A percentile compares a stretch with the other conserved stretches of the same genome.
phyloP scores from a whole-genome alignment of 2,329 filamentous ascomycete genomes.

The Fusarium fracticaudum region DNA sequence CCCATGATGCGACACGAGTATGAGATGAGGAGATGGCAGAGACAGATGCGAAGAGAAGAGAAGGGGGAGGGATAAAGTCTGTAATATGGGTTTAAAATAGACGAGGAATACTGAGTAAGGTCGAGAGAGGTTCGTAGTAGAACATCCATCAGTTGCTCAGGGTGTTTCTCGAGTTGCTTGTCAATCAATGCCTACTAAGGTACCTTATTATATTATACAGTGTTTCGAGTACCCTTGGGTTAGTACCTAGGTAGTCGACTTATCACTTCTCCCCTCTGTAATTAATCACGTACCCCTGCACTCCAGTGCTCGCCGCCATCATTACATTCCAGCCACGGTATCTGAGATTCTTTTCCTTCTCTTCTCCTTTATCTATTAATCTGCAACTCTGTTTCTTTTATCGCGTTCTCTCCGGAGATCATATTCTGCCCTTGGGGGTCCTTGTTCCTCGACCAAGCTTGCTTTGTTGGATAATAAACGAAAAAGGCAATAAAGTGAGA shows the following conservation, averaged over 20 bases:
- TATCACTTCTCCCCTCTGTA: background rate
- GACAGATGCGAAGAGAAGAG: background rate
- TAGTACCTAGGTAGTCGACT: background rate
- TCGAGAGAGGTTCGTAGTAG: background rate
- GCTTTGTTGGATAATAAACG: background rate
- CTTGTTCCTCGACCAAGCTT: background rate
- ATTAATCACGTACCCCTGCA: background rate
- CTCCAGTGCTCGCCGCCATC: background rate
- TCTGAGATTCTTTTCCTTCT: background rate
- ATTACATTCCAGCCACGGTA: constrained; percentile 4
- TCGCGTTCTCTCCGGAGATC: background rate
- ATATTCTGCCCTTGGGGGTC: background rate
- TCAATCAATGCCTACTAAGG: background rate
- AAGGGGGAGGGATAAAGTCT: background rate
- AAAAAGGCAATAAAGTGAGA: background rate
- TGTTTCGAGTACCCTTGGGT: background rate
- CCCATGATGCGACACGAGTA: background rate
- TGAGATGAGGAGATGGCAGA: background rate
- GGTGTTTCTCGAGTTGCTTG: background rate
- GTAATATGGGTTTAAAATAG: background rate
- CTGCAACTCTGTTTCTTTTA: background rate
- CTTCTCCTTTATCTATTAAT: background rate
- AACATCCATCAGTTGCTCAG: background rate
- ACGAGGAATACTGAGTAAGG: background rate
- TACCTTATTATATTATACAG: background rate